phyloP scores from a whole-genome alignment of 805 yeast genomes.

The Candida argentea region DNA sequence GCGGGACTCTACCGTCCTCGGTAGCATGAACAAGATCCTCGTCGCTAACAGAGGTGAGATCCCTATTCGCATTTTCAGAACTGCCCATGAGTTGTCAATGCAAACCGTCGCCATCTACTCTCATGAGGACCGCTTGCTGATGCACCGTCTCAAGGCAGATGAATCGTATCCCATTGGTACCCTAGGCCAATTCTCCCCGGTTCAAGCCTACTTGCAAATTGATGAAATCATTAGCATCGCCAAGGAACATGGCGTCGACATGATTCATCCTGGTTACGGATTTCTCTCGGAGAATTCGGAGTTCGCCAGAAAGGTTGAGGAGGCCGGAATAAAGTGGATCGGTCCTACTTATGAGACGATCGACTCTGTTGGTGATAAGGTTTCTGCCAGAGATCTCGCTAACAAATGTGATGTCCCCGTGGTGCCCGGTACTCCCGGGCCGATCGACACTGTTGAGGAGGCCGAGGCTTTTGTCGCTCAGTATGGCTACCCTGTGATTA shows the following conservation, averaged over 20 bases:
- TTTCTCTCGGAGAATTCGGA: slow-evolving; percentile 86
- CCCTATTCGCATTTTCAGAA: slow-evolving; percentile 83
- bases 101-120: slow-evolving; percentile 95
- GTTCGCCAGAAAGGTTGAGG: slow-evolving; percentile 86
- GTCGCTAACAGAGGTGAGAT: slow-evolving; percentile 84
- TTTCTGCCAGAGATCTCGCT: slow-evolving; percentile 85
- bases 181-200: slow-evolving; percentile 86
- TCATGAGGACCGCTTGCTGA: slow-evolving; percentile 87
- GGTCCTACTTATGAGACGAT: slow-evolving; percentile 87
- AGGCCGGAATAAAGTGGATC: slow-evolving; percentile 88
- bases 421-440: slow-evolving; percentile 98
- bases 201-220: slow-evolving; percentile 89
- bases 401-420: slow-evolving; percentile 74
- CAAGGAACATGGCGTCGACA: slow-evolving; percentile 24
- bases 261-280: slow-evolving; percentile 38
- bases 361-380: slow-evolving; percentile 95
- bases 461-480: slow-evolving; percentile 71
- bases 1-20: slow-evolving; percentile 32
- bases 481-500: slow-evolving; percentile 92
- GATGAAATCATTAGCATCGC: slow-evolving; percentile 91
- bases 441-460: slow-evolving; percentile 70
- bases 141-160: slow-evolving; percentile 92
- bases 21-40: slow-evolving; percentile 48
- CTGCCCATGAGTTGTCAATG: slow-evolving; percentile 96
- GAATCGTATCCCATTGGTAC: slow-evolving; percentile 89